Percentiles rank a stretch among this genome's conserved stretches.
Conservation (phyloP, 768 basidiomycete species). For the Leccinum longicurvipes region DNA sequence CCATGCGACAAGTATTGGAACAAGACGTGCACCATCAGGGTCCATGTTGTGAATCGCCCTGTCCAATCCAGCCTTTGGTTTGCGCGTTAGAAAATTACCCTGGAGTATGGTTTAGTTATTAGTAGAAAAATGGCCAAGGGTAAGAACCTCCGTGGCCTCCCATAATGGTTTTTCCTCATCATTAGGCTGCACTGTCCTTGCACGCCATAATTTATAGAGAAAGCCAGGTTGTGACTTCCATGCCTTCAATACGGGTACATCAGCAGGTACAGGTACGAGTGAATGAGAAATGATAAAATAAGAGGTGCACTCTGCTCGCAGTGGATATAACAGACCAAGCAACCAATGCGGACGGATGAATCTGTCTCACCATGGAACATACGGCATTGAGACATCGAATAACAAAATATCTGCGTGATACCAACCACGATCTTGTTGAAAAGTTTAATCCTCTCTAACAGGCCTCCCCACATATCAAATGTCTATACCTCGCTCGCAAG, state of each 20-base stretch:
- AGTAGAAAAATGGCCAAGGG: neutral
- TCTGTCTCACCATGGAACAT: too few relatives aligned
- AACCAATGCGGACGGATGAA: too few relatives aligned
- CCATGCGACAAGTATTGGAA: neutral
- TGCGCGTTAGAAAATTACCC: neutral
- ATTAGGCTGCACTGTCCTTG: neutral
- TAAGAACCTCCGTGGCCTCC: neutral
- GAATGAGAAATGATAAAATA: too few relatives aligned
- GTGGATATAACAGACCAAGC: too few relatives aligned
- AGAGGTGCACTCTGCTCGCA: too few relatives aligned
- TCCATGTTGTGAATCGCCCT: neutral
- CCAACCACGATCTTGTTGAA: too few relatives aligned
- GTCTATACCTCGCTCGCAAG: too few relatives aligned
- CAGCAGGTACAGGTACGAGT: too few relatives aligned
- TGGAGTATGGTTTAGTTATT: neutral
- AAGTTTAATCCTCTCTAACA: too few relatives aligned
- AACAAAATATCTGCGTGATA: too few relatives aligned
- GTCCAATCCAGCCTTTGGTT: neutral
- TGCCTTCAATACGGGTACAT: neutral
- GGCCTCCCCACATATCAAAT: too few relatives aligned
- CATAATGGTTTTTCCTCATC: neutral
- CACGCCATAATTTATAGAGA: neutral
- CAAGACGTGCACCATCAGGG: neutral
- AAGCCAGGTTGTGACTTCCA: neutral
- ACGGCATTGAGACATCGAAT: too few relatives aligned